Conservation (phyloP, 495 filamentous ascomycete species). For the Lichenothelia convexa region DNA sequence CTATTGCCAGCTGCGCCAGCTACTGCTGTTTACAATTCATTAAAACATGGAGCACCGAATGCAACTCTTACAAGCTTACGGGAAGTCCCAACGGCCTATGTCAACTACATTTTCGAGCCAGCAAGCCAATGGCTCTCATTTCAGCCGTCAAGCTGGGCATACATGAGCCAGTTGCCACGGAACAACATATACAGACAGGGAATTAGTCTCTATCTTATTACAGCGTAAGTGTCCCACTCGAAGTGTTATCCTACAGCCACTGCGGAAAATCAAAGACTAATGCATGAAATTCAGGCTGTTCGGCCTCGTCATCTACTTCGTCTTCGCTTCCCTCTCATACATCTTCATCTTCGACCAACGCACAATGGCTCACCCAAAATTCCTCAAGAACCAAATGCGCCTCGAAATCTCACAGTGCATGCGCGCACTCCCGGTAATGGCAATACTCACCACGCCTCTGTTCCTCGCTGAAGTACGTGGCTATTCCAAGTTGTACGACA, state of each 20-base stretch:
- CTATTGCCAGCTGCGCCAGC: conserved; percentile 32
- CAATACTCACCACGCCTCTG: conserved; percentile 63
- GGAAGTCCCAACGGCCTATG: conserved; percentile 21
- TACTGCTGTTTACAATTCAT: conserved; percentile 23
- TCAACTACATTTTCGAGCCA: conserved; percentile 44
- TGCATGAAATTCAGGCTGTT: conserved; percentile 45
- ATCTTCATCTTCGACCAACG: conserved; percentile 85
- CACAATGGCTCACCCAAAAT: conserved; percentile 80
- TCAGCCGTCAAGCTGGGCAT: conserved; percentile 59
- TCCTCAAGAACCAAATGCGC: conserved; percentile 79
- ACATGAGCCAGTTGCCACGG: conserved; percentile 59
- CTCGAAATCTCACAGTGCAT: conserved; percentile 73
- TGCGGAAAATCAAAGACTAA: no score
- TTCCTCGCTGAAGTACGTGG: conserved; percentile 74
- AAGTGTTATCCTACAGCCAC: not conserved
- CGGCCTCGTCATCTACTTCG: conserved; percentile 66
- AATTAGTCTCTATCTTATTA: conserved; percentile 61
- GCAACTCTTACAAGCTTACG: conserved; percentile 11
- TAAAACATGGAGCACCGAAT: conserved; percentile 5
- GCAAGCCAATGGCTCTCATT: conserved; percentile 54
- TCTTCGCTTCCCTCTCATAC: conserved; percentile 71
- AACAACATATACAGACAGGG: conserved; percentile 68
- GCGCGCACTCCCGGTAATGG: conserved; percentile 60
- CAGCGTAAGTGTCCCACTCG: conserved; percentile 41
- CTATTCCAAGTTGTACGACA: conserved; percentile 74